Evolutionary conservation across 768 basidiomycete species (phyloP).

Genomic region (Auriscalpium orientale): DNA sequence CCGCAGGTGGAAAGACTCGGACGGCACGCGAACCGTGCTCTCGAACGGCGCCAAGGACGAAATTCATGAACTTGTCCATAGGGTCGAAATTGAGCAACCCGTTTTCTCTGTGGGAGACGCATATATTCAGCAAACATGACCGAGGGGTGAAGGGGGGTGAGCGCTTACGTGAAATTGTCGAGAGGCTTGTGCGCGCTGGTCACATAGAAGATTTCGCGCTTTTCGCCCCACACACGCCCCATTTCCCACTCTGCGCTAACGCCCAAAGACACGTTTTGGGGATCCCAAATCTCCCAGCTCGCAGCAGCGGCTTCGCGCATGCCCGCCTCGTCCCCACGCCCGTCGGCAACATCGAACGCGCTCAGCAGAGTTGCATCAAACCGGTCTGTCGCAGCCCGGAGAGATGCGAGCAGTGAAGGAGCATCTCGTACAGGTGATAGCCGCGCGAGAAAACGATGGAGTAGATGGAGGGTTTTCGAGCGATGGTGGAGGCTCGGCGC

Average conservation of each 20-base stretch:
- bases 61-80: constrained; percentile 87
- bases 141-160: background rate
- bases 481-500: constrained; percentile 26
- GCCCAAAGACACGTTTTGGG: constrained; percentile 21
- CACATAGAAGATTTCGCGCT: constrained; percentile 90
- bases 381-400: constrained; percentile 75
- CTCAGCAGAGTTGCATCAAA: constrained; percentile 84
- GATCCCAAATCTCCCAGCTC: constrained; percentile 77
- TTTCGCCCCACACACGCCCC: constrained; percentile 93
- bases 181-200: constrained; percentile 70
- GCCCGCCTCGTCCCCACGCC: constrained; percentile 54
- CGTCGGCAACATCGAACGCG: constrained; percentile 84
- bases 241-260: constrained; percentile 73
- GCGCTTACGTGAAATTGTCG: constrained; percentile 70
- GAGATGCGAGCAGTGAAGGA: constrained; percentile 50
- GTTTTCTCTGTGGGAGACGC: background rate
- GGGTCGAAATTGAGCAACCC: constrained; percentile 75
- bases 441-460: constrained; percentile 69
- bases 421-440: constrained; percentile 70
- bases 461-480: constrained; percentile 53
- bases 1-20: constrained; percentile 75
- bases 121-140: background rate
- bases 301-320: constrained; percentile 82
- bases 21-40: constrained; percentile 78
- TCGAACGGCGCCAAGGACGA: constrained; percentile 52